These are phyloP conservation scores for Xylaria hypoxylon DNA, from an alignment of 2,329 filamentous ascomycete species.

Conservation along the genomic window DNA sequence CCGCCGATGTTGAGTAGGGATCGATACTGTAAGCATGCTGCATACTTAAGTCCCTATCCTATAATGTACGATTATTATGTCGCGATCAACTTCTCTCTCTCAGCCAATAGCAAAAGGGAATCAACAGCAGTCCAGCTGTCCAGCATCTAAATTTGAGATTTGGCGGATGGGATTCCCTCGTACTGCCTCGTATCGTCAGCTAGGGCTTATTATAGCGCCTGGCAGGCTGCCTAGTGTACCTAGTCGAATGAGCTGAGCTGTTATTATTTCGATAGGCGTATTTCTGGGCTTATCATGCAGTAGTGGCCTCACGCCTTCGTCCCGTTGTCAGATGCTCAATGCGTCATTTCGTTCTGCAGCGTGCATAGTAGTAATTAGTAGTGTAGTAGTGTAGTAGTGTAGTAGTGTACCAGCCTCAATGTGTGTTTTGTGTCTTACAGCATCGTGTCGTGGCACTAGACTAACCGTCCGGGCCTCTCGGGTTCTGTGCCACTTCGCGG, in stretches of 20 bases:
- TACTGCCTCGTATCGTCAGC: constrained; percentile 16
- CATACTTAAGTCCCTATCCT: too few relatives aligned
- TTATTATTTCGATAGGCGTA: constrained; percentile 35
- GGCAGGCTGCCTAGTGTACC: constrained; percentile 2
- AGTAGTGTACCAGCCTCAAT: constrained; percentile 3
- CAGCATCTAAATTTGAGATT: constrained; percentile 12
- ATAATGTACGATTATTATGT: neutral
- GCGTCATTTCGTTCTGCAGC: constrained; percentile 15
- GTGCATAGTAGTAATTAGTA: too few relatives aligned
- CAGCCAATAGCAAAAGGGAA: constrained; percentile 10
- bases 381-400: too few relatives aligned
- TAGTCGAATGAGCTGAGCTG: constrained; percentile 20
- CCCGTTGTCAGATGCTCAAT: constrained; percentile 6
- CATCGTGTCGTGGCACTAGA: neutral
- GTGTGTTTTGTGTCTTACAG: neutral
- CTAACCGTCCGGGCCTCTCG: neutral
- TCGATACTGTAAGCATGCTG: too few relatives aligned
- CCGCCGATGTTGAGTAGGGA: too few relatives aligned
- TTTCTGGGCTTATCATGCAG: constrained; percentile 31
- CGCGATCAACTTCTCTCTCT: neutral
- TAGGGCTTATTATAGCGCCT: constrained; percentile 17
- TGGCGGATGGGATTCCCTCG: constrained; percentile 5
- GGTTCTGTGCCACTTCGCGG: neutral
- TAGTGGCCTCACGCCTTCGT: constrained; percentile 17
- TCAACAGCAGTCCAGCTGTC: neutral